These are phyloP conservation scores for Amorphotheca resinae DNA, from an alignment of 495 filamentous ascomycete species.

Conservation along the genomic window DNA sequence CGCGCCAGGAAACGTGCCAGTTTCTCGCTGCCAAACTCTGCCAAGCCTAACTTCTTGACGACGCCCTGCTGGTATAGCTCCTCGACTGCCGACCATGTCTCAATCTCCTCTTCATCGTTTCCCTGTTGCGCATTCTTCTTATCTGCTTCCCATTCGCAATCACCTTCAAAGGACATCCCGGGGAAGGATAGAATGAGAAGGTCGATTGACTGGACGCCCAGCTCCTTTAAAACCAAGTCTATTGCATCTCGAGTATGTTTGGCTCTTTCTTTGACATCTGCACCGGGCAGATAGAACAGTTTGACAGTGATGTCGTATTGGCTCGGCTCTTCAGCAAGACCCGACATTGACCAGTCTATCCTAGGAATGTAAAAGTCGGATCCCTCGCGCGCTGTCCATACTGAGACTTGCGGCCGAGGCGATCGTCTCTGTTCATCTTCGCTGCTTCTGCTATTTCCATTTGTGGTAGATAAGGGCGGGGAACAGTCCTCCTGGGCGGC, in stretches of 20 bases:
- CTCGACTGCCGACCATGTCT: conserved; percentile 63
- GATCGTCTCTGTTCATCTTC: conserved; percentile 18
- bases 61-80: conserved; percentile 55
- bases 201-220: conserved; percentile 65
- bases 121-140: conserved; percentile 46
- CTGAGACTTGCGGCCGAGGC: conserved; percentile 21
- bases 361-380: conserved; percentile 62
- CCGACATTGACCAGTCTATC: conserved; percentile 55
- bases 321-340: conserved; percentile 61
- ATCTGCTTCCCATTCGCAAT: conserved; percentile 70
- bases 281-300: conserved; percentile 74
- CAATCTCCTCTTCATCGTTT: conserved; percentile 50
- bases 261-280: conserved; percentile 45
- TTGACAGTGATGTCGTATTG: conserved; percentile 92
- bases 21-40: conserved; percentile 82
- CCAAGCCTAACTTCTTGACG: conserved; percentile 64
- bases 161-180: conserved; percentile 83
- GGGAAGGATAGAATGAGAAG: conserved; percentile 90
- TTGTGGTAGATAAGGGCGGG: conserved; percentile 17
- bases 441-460: conserved; percentile 8
- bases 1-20: conserved; percentile 42
- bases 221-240: conserved; percentile 61
- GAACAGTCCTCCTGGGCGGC: conserved; percentile 52
- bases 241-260: conserved; percentile 65
- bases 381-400: conserved; percentile 54